Base-by-base conservation (phyloP, 352 stramenopile genomes). In the Pythium insidiosum region DNA sequence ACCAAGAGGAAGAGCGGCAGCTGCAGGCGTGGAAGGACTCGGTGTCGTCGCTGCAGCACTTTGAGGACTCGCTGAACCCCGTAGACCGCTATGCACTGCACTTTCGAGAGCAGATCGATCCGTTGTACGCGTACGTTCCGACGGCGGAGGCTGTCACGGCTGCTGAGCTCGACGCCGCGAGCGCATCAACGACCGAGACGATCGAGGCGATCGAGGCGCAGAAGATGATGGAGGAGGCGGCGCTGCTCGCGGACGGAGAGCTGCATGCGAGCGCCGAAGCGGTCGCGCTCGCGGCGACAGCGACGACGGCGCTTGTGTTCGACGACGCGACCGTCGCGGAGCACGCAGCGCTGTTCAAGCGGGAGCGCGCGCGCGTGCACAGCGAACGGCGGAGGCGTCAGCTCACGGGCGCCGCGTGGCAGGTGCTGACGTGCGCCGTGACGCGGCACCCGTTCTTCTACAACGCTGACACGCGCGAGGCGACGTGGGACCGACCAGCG, bases 51-150 rank as follows among this genome's bases (percentile, higher is more conserved):
- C 59, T 91, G 13, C 67, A 78, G 50, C 73, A 84, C 33, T 94
- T 99, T 48, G 82, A 98, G 45, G 80, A 91, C 47, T 94, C 84
- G 19, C 65, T 99, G 23, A 93, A 88, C 23, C 71, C 89, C 6
- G 82, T 97, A 1, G 95, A 99, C 51, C 68, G 86, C 1, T 97
- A 98, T 50, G 94, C 88, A 12, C 60, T 98, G 4, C 65, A 92
- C 21, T 94, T 98, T 33, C 86, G 91, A 29, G 78, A 95, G 57
- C 62, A 94, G 19, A 79, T 98, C 37, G 93, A 98, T 48, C 92
- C 82, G 48, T 39, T 85, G 22, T 88, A 72, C 48, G 55, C 72
- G 15, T 84, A 89, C 21, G 71, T 96, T 62, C 58, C 90, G 67
- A 63, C 88, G 45, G 56, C 66, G 68, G 43, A 90, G 65, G 64